These are phyloP conservation scores for Debaryomyces fabryi DNA, from an alignment of 1,139 yeast species.

Conservation along the genomic window DNA sequence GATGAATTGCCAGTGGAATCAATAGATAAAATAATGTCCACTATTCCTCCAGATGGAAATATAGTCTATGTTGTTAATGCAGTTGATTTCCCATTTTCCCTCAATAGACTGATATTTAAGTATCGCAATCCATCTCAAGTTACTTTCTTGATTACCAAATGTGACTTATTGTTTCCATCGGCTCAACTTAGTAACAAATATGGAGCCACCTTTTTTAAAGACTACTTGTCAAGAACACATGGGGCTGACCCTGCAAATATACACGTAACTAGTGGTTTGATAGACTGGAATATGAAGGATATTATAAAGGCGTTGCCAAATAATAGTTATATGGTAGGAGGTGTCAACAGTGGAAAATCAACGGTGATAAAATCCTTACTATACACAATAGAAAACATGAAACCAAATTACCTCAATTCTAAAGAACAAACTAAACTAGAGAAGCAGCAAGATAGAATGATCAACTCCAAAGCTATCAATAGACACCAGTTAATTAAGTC, in stretches of 20 bases:
- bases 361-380: conserved; percentile 57
- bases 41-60: conserved; percentile 52
- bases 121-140: conserved; percentile 39
- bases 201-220: conserved; percentile 46
- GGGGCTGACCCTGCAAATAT: conserved; percentile 50
- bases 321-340: conserved; percentile 64
- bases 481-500: conserved; percentile 11
- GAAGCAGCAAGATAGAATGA: conserved; percentile 22
- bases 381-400: conserved; percentile 23
- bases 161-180: conserved; percentile 53
- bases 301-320: conserved; percentile 40
- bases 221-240: conserved; percentile 42
- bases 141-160: conserved; percentile 58
- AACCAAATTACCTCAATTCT: conserved; percentile 12
- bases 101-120: conserved; percentile 42
- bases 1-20: conserved; percentile 41
- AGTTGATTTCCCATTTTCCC: conserved; percentile 69
- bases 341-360: conserved; percentile 78
- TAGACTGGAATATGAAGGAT: conserved; percentile 53
- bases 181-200: conserved; percentile 37
- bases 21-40: conserved; percentile 36
- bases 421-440: conserved; percentile 17
- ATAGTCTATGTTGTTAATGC: conserved; percentile 66
- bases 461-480: conserved; percentile 13
- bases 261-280: conserved; percentile 50